These are phyloP conservation scores for Ajuga reptans DNA, from an alignment of 305 asterid species.

Conservation along the genomic window DNA sequence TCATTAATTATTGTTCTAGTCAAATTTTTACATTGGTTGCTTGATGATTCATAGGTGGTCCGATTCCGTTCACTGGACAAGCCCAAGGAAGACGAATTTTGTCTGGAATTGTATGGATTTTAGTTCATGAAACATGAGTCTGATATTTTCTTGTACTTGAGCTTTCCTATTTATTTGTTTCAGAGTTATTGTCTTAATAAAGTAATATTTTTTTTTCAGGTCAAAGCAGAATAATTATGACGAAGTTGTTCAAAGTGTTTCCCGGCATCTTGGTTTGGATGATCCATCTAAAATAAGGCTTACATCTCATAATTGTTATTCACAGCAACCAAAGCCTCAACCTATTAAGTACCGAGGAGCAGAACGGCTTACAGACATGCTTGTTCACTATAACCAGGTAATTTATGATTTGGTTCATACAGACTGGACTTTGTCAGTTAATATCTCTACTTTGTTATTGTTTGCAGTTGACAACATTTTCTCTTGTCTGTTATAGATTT, in stretches of 20 bases:
- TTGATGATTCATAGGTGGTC: conserved; percentile 46
- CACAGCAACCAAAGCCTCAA: conserved; percentile 78
- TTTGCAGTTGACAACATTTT: conserved; percentile 23
- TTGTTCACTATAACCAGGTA: conserved; percentile 78
- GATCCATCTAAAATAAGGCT: conserved; percentile 77
- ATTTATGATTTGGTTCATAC: neutral
- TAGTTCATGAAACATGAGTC: neutral
- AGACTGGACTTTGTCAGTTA: neutral
- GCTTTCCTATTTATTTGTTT: conserved; percentile 2
- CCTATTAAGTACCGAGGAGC: conserved; percentile 64
- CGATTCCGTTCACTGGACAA: conserved; percentile 68
- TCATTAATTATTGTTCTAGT: neutral
- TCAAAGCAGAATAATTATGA: conserved; percentile 68
- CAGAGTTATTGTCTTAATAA: conserved; percentile 1
- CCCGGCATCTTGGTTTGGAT: conserved; percentile 53
- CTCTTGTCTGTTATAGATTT: conserved; percentile 36
- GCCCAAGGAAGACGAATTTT: conserved; percentile 76
- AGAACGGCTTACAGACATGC: conserved; percentile 66
- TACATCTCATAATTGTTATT: conserved; percentile 72
- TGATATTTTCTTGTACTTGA: conserved; percentile 13
- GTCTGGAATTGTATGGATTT: conserved; percentile 58
- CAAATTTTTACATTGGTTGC: conserved; percentile 11
- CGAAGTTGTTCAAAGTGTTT: conserved; percentile 62
- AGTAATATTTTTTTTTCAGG: conserved; percentile 31
- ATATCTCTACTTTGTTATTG: neutral